phyloP scores from a whole-genome alignment of 2,329 filamentous ascomycete genomes.

The Botrytis medusae region DNA sequence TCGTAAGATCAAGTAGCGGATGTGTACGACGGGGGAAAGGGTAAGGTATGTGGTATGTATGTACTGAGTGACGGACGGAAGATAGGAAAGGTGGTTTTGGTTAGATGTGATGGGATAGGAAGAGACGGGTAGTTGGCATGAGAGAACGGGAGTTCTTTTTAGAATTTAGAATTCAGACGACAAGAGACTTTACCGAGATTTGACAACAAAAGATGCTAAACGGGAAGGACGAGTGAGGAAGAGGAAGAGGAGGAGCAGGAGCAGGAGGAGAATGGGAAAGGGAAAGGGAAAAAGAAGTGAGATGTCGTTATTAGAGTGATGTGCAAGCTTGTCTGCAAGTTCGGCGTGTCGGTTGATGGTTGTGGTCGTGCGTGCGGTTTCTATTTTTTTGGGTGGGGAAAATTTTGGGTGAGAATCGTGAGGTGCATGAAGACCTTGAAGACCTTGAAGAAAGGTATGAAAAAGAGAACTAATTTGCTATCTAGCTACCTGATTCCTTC shows the following conservation, averaged over 20 bases:
- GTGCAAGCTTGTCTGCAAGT: slow-evolving; percentile 24
- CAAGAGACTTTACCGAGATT: slow-evolving; percentile 14
- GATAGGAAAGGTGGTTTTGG: slow-evolving; percentile 12
- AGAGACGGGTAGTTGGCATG: slow-evolving; percentile 13
- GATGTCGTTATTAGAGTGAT: slow-evolving; percentile 22
- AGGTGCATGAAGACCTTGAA: background rate
- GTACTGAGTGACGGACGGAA: slow-evolving; percentile 7
- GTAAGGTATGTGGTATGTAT: background rate
- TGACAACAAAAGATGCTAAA: slow-evolving; percentile 7
- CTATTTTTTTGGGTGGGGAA: slow-evolving; percentile 11
- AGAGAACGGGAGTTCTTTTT: background rate
- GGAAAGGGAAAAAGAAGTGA: slow-evolving; percentile 11
- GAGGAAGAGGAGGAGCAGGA: slow-evolving; percentile 2
- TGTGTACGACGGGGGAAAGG: background rate
- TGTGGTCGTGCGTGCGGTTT: slow-evolving; percentile 10
- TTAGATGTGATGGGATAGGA: slow-evolving; percentile 10
- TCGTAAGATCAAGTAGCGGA: slow-evolving; percentile 6
- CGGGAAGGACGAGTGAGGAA: slow-evolving; percentile 6
- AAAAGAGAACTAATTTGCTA: background rate
- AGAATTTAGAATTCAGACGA: slow-evolving; percentile 5
- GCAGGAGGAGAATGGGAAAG: background rate
- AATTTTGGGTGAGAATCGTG: slow-evolving; percentile 2
- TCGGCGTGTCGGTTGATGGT: slow-evolving; percentile 19
- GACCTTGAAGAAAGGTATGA: background rate
- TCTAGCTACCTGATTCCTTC: background rate